phyloP scores from a whole-genome alignment of 169 alveolate genomes.

The Cryptosporidium baileyi region DNA sequence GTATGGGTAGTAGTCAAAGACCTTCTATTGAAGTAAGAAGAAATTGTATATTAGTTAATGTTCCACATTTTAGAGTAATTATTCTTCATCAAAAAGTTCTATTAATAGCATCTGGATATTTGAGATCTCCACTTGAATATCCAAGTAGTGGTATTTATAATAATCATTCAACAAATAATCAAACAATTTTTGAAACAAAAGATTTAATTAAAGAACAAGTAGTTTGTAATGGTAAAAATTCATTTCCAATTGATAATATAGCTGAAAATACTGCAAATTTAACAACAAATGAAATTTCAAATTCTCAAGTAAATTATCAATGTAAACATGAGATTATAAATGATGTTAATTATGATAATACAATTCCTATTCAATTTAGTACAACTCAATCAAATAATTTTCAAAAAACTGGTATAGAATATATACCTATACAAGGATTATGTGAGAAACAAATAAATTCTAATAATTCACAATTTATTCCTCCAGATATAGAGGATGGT shows the following conservation, averaged over 20 bases:
- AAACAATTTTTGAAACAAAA: background rate
- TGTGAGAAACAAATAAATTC: constrained; percentile 29
- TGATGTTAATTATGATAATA: constrained; percentile 11
- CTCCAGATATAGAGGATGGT: constrained; percentile 67
- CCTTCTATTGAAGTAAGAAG: constrained; percentile 75
- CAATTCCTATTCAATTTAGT: background rate
- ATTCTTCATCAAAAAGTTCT: constrained; percentile 61
- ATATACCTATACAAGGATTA: constrained; percentile 49
- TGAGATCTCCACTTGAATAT: constrained; percentile 61
- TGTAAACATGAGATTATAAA: constrained; percentile 1
- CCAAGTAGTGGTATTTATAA: constrained; percentile 31
- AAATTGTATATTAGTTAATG: constrained; percentile 72
- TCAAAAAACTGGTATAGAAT: constrained; percentile 46
- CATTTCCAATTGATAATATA: background rate
- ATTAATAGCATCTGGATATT: constrained; percentile 63
- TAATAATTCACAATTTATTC: constrained; percentile 2
- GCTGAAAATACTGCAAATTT: too few species aligned
- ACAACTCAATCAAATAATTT: background rate
- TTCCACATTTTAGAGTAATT: constrained; percentile 63
- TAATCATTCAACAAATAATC: background rate
- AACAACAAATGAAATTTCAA: background rate
- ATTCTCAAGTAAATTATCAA: constrained; percentile 13
- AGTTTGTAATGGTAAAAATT: background rate
- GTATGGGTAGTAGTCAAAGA: constrained; percentile 72
- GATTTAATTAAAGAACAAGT: constrained; percentile 1